These are phyloP conservation scores for Backusella tuberculispora DNA, from an alignment of 192 early-diverging fungal species.

Conservation along the genomic window DNA sequence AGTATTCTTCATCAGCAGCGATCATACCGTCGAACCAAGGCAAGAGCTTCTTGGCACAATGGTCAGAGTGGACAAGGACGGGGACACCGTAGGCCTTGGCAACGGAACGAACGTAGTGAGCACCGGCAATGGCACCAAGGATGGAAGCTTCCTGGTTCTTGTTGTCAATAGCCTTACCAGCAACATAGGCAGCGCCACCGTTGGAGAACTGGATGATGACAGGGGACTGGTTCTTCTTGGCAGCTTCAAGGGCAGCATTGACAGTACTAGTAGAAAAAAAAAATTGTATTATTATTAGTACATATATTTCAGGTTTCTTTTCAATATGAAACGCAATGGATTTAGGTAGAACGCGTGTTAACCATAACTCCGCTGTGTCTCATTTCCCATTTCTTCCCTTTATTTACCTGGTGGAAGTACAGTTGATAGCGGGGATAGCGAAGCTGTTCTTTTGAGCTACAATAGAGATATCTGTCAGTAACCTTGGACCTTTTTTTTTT, in stretches of 20 bases:
- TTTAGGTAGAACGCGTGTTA: not conserved
- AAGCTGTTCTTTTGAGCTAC: constrained; percentile 75
- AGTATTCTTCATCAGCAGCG: constrained; percentile 93
- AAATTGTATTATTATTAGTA: not conserved
- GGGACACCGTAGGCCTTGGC: constrained; percentile 48
- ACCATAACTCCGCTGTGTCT: not conserved
- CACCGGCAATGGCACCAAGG: constrained; percentile 89
- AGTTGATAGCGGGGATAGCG: constrained; percentile 97
- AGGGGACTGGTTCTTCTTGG: constrained; percentile 89
- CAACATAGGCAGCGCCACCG: constrained; percentile 90
- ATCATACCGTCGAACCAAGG: constrained; percentile 99
- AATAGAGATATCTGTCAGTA: constrained; percentile 10
- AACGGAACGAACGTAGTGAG: constrained; percentile 57
- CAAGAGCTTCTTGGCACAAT: constrained; percentile 96
- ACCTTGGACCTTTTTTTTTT: not conserved
- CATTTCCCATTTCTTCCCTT: not conserved
- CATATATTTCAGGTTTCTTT: not conserved
- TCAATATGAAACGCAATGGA: not conserved
- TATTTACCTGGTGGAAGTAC: constrained; percentile 77
- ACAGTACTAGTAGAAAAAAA: constrained; percentile 55
- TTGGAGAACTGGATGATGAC: constrained; percentile 97
- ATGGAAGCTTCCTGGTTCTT: constrained; percentile 87
- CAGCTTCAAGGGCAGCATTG: constrained; percentile 94
- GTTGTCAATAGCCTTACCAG: constrained; percentile 93
- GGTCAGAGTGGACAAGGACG: constrained; percentile 88